These are phyloP conservation scores for Flaveria linearis DNA, from an alignment of 129 eudicot genomes.

Conservation along the genomic window DNA sequence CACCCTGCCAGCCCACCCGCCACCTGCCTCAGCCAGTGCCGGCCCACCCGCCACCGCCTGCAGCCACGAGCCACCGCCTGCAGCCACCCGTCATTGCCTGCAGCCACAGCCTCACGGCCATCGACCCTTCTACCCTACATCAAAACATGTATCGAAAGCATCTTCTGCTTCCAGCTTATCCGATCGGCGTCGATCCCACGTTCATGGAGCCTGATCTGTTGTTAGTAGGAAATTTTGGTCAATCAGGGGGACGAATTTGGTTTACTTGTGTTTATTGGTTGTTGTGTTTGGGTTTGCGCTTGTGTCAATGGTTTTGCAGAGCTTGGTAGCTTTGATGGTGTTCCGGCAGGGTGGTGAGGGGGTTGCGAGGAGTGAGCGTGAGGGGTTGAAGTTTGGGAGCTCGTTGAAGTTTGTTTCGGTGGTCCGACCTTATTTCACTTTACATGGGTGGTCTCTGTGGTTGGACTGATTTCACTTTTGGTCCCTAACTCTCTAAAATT, in stretches of 20 bases:
- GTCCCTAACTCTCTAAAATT: too few species aligned
- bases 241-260: constrained; percentile 55
- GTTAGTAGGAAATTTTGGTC: constrained; percentile 42
- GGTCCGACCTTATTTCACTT: background rate
- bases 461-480: too few species aligned
- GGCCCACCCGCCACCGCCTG: too few species aligned
- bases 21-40: too few species aligned
- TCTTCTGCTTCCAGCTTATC: constrained; percentile 41
- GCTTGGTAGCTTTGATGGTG: constrained; percentile 65
- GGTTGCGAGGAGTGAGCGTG: constrained; percentile 44
- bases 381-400: constrained; percentile 66
- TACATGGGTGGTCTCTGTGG: too few species aligned
- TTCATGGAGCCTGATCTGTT: constrained; percentile 42
- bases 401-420: constrained; percentile 58
- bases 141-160: constrained; percentile 19
- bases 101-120: too few species aligned
- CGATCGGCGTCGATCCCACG: constrained; percentile 58
- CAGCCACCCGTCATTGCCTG: too few species aligned
- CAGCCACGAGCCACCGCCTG: too few species aligned
- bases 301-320: constrained; percentile 84
- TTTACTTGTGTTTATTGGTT: constrained; percentile 48
- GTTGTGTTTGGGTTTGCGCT: constrained; percentile 66
- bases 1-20: too few species aligned
- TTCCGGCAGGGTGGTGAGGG: constrained; percentile 48
- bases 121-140: too few species aligned